Evolutionary conservation across 208 protist species (phyloP), one percentile per base, ranked within the genome.

Genomic region (Crithidia mellificae): DNA sequence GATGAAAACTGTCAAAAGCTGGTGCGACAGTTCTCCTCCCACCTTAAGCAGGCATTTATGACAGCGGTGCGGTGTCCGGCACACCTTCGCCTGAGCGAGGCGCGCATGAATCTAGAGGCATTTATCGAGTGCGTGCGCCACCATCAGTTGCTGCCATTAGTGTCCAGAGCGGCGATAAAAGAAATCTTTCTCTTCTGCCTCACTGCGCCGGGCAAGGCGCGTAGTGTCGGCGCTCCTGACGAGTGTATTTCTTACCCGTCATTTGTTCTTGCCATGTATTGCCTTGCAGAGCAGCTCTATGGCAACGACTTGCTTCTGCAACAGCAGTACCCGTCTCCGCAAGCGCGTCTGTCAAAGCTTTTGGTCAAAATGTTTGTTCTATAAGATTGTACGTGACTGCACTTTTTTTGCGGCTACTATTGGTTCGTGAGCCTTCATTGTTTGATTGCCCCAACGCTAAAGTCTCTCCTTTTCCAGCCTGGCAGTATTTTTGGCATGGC

Each of bases 321-420:
- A 27, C 63, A 71, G 27, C 83, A 72, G 52, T 90, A 83, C 68
- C 67, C 83, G 1, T 88, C 76, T 17, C 70, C 78, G 11, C 70
- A 64, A 22, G 47, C 81, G 1, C 76, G 83, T 29, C 49, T 86
- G n/a, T 57, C 68, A 36, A 89, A 88, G 63, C 78, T 92, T 19
- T 63, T 92, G 12, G 63, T 84, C 2, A 89, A 86, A 62, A 90
- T 90, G 83, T 88, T 84, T 62, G 36, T 92, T 12, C 57, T 92
- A 7, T 71, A 22, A 47, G 5, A 22, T n/a, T 50, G 22, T 43
- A 15, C 41, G n/a, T n/a, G n/a, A n/a, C n/a, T n/a, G n/a, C n/a
- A n/a, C n/a, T n/a, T n/a, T n/a, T n/a, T n/a, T n/a, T n/a, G n/a
- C n/a, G n/a, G n/a, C n/a, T n/a, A n/a, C n/a, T n/a, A n/a, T n/a